A percentile compares a stretch with the other conserved stretches of the same genome.
Evolutionary conservation across 2,329 filamentous ascomycete genomes (phyloP).

Genomic region (Chaetomium sp.): DNA sequence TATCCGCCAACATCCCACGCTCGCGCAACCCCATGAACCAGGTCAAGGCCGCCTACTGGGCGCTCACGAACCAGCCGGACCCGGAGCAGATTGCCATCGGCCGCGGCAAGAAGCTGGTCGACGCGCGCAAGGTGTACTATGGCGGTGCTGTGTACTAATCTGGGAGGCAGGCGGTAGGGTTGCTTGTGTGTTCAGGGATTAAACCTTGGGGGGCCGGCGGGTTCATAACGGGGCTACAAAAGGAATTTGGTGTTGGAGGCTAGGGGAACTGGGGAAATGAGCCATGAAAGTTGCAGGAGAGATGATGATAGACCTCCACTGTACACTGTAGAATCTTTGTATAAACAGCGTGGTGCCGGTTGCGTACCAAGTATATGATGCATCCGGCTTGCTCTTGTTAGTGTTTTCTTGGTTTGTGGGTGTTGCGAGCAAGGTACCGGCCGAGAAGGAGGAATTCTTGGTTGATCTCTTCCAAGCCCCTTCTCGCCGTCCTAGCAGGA

Average conservation of each 20-base stretch:
- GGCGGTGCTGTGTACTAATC: constrained; percentile 62
- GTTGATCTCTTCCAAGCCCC: too few relatives aligned
- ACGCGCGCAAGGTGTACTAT: constrained; percentile 96
- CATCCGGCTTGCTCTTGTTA: background rate
- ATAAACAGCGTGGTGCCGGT: background rate
- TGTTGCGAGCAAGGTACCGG: too few relatives aligned
- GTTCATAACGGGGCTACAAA: background rate
- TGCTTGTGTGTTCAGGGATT: background rate
- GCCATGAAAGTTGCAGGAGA: too few relatives aligned
- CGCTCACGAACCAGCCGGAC: constrained; percentile 73
- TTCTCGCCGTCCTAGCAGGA: too few relatives aligned
- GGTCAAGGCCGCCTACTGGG: constrained; percentile 83
- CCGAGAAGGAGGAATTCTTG: too few relatives aligned
- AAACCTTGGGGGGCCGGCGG: background rate
- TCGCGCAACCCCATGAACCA: constrained; percentile 97
- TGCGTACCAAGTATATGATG: background rate
- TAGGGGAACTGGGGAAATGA: too few relatives aligned
- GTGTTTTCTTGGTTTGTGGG: too few relatives aligned
- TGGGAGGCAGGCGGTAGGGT: background rate
- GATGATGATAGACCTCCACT: background rate
- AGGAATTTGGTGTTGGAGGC: too few relatives aligned
- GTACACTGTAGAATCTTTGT: constrained; percentile 5
- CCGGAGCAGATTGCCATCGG: constrained; percentile 87
- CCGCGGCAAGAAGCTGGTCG: constrained; percentile 89
- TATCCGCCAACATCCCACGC: constrained; percentile 74